Evolutionary conservation across 108 stramenopile genomes (phyloP).

Genomic region (Cyclotella kingstonii): DNA sequence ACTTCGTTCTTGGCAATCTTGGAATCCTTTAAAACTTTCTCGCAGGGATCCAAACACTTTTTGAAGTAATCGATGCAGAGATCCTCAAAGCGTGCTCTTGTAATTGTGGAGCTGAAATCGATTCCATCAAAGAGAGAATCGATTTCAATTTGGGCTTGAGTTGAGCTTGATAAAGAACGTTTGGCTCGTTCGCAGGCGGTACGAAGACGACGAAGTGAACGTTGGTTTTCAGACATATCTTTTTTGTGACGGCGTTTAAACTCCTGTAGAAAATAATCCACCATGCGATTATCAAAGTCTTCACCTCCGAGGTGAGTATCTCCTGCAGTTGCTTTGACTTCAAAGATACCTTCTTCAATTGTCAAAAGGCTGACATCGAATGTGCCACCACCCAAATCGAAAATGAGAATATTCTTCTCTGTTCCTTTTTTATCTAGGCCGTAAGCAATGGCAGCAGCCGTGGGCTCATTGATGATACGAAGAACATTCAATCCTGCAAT

Average conservation of each 20-base stretch:
- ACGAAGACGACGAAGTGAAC: constrained; percentile 98
- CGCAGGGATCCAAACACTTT: constrained; percentile 98
- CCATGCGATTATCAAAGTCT: constrained; percentile 99
- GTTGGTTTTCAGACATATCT: constrained; percentile 91
- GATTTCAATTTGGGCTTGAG: constrained; percentile 99
- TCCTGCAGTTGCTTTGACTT: constrained; percentile 99
- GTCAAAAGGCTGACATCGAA: constrained; percentile 97
- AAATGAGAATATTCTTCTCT: constrained; percentile 98
- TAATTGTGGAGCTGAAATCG: constrained; percentile 99
- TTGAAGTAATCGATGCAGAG: constrained; percentile 98
- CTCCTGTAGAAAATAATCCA: constrained; percentile 94
- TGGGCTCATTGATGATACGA: constrained; percentile 99
- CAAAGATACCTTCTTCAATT: constrained; percentile 99
- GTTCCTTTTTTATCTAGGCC: constrained; percentile 95
- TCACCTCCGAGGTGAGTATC: constrained; percentile 99
- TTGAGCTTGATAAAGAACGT: constrained; percentile 97
- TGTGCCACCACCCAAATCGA: constrained; percentile 98
- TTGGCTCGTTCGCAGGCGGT: constrained; percentile 99
- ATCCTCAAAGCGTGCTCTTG: constrained; percentile 96
- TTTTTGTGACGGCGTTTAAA: constrained; percentile 93
- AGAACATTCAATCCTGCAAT: constrained; percentile 98
- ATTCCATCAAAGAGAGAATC: constrained; percentile 98
- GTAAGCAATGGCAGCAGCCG: constrained; percentile 99
- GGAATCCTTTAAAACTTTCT: constrained; percentile 97
- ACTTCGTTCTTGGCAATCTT: constrained; percentile 96